Evolutionary conservation across 192 early-diverging fungal species (phyloP).

Genomic region (Phycomyces blakesleeanus): DNA sequence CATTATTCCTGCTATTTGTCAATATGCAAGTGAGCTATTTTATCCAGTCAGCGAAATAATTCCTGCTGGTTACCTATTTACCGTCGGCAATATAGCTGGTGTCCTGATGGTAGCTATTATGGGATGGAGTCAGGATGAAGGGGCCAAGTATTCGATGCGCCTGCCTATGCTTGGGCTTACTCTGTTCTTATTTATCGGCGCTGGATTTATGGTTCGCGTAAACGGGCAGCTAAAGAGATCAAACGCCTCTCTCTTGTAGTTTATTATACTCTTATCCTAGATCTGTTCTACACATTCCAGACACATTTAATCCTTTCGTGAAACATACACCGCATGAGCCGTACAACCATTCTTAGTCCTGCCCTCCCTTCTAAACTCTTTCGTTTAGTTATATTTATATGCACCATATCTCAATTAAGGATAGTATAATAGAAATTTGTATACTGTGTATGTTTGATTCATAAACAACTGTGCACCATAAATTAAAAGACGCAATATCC

Average conservation of each 20-base stretch:
- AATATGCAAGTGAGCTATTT: constrained; percentile 38
- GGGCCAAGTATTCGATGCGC: constrained; percentile 36
- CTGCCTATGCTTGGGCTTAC: constrained; percentile 23
- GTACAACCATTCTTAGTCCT: no score
- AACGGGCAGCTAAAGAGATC: constrained; percentile 25
- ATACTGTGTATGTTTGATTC: no score
- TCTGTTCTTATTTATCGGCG: constrained; percentile 11
- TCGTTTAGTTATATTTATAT: no score
- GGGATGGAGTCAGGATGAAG: constrained; percentile 31
- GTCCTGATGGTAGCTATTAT: constrained; percentile 33
- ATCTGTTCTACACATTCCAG: no score
- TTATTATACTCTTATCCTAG: background rate
- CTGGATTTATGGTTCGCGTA: constrained; percentile 8
- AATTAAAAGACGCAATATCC: no score
- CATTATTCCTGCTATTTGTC: constrained; percentile 37
- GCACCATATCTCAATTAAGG: no score
- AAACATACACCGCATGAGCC: no score
- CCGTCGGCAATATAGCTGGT: constrained; percentile 33
- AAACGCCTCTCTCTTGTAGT: background rate
- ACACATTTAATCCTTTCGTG: no score
- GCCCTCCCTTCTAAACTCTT: no score
- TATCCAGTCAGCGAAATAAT: constrained; percentile 39
- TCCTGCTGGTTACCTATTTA: constrained; percentile 37
- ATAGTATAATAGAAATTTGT: no score
- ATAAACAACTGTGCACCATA: no score